Evolutionary conservation across 2,329 filamentous ascomycete genomes (phyloP).

Genomic region (Leptoxyphium fumago): DNA sequence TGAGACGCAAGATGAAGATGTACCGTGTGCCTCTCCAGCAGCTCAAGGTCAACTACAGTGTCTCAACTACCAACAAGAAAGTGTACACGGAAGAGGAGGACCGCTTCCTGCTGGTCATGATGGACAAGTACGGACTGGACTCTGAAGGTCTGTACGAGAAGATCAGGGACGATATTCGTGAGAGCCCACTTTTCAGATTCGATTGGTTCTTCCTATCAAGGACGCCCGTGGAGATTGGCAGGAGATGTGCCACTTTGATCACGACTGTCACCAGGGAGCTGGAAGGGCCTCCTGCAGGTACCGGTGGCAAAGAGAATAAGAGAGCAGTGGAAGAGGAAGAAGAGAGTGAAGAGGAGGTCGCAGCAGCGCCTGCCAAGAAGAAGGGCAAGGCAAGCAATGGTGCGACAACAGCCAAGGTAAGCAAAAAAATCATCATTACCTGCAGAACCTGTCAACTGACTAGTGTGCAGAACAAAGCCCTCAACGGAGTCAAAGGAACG

Average conservation of each 20-base stretch:
- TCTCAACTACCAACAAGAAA: conserved; percentile 99
- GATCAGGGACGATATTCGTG: conserved; percentile 93
- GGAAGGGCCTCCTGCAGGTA: conserved; percentile 37
- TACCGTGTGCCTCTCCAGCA: conserved; percentile 97
- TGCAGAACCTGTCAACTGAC: neutral
- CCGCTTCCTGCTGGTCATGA: conserved; percentile 80
- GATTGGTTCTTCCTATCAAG: conserved; percentile 98
- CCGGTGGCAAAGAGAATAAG: conserved; percentile 52
- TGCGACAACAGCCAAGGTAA: conserved; percentile 51
- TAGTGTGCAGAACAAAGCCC: conserved; percentile 64
- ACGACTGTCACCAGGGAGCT: conserved; percentile 93
- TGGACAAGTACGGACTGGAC: conserved; percentile 86
- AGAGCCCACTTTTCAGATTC: conserved; percentile 88
- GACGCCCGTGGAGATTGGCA: conserved; percentile 80
- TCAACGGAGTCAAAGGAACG: conserved; percentile 74
- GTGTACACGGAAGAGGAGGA: conserved; percentile 98
- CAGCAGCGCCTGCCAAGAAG: conserved; percentile 64
- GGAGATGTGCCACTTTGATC: conserved; percentile 83
- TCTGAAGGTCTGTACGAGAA: conserved; percentile 79
- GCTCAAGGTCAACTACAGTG: conserved; percentile 96
- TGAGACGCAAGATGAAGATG: conserved; percentile 88
- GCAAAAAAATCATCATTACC: conserved; percentile 16
- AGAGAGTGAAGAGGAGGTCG: conserved; percentile 44
- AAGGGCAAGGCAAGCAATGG: conserved; percentile 62
- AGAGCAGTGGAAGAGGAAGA: conserved; percentile 79